Percentiles rank a stretch among this genome's conserved stretches.
Evolutionary conservation across 257 asterid species (phyloP).

Genomic region (Solanum lignicaule): DNA sequence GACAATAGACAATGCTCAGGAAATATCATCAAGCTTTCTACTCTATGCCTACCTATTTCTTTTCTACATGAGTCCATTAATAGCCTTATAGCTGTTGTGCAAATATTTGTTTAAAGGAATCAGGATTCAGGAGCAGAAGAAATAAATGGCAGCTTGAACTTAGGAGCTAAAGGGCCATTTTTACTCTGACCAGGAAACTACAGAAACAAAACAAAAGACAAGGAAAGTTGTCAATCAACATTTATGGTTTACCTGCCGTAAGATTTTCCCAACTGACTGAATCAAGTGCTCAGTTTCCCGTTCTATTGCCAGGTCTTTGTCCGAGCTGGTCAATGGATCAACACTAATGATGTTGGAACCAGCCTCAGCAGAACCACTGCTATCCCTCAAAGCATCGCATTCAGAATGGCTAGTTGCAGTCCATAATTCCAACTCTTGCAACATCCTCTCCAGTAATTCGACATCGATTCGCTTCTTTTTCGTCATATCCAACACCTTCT

Average conservation of each 20-base stretch:
- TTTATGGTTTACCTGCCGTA: conserved; percentile 17
- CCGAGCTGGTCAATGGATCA: conserved; percentile 13
- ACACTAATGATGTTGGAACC: conserved; percentile 8
- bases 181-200: background rate
- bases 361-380: conserved; percentile 2
- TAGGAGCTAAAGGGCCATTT: background rate
- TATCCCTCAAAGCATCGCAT: background rate
- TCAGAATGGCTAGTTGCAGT: conserved; percentile 12
- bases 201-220: background rate
- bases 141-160: background rate
- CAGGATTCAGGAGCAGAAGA: background rate
- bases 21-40: background rate
- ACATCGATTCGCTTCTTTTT: conserved; percentile 48
- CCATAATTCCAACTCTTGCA: conserved; percentile 49
- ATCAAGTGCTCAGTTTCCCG: conserved; percentile 52
- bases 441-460: conserved; percentile 49
- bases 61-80: background rate
- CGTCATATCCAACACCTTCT: conserved; percentile 53
- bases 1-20: background rate
- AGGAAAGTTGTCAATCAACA: background rate
- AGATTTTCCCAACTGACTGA: conserved; percentile 54
- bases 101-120: background rate
- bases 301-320: conserved; percentile 19
- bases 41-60: background rate
- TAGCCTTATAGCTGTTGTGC: background rate